A percentile compares a stretch with the other conserved stretches of the same genome.
These are phyloP conservation scores for Magnolia officinalis DNA, from an alignment of 164 flowering plant species.

Conservation along the genomic window DNA sequence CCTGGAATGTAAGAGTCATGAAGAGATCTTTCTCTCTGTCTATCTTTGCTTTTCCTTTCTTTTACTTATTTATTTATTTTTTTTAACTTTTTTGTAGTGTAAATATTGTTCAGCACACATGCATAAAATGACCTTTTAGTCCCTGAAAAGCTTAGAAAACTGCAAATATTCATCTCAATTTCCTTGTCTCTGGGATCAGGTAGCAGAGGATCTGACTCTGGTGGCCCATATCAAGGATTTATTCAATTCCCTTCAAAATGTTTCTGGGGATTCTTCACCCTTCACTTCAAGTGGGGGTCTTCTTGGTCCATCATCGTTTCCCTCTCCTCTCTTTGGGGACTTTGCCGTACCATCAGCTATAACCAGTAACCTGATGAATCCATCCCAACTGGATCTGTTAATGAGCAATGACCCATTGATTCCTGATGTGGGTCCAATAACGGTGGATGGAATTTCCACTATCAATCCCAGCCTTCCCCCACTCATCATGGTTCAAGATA, in stretches of 20 bases:
- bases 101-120: not conserved
- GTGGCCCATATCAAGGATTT: conserved; percentile 39
- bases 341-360: conserved; percentile 22
- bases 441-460: conserved; percentile 12
- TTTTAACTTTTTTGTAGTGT: not conserved
- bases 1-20: not conserved
- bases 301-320: conserved; percentile 19
- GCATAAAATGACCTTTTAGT: not conserved
- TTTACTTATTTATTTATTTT: no score
- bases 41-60: no score
- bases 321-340: conserved; percentile 22
- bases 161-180: not conserved
- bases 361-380: not conserved
- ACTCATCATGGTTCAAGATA: conserved; percentile 17
- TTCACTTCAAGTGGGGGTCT: conserved; percentile 14
- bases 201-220: conserved; percentile 43
- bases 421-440: conserved; percentile 11
- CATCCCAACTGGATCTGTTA: conserved; percentile 10
- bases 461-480: conserved; percentile 14
- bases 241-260: conserved; percentile 31
- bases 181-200: conserved; percentile 31
- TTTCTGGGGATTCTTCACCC: conserved; percentile 7
- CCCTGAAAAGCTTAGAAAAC: not conserved
- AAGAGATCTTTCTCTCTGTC: not conserved
- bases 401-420: conserved; percentile 16